Evolutionary conservation across 345 rosid genomes (phyloP), one percentile per base, ranked within the genome.

Genomic region (Syzygium oleosum): DNA sequence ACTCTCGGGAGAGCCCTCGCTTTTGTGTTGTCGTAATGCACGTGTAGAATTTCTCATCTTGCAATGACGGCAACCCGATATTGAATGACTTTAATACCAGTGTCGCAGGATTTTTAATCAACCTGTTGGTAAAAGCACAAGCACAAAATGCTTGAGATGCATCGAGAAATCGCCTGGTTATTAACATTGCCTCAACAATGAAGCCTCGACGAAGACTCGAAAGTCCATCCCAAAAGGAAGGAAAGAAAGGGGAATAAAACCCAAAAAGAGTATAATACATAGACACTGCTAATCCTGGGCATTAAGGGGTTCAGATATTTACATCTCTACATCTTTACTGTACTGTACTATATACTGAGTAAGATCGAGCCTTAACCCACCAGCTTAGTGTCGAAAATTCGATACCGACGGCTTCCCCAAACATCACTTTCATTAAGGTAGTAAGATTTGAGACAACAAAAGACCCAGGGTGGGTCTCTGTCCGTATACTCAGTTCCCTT

Each of bases 381-480:
- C 29, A 93, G 83, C 89, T 84, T 91, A 56, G 99, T 96, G 86
- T 86, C 97, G 85, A 91, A 95, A 85, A 97, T 93, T 88, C 91
- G 92, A 85, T 84, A 94, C 13, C 88, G 88, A 90, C 97, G 91
- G 19, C 92, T 95, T 29, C 90, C 93, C 98, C 97, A 94, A 22
- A 86, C 85, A 17, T 93, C 89, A 84, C 89, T 90, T 90, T 89
- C 91, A 43, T 91, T 56, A 23, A 92, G 85, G 90, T 93, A 93
- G 85, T 94, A 93, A 2, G 95, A 94, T 89, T 92, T 89, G 84
- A 97, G 56, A 87, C 96, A 95, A 83, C 97, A 95, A 84, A 91
- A 93, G 4, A 97, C 91, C 98, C 97, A 95, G 51, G 98, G 98
- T 29, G 99, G 99, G 87, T 92, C 91, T 91, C 99, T 94, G 38